phyloP scores from a whole-genome alignment of 139 green algal genomes.

The Astrephomene gubernaculifera region DNA sequence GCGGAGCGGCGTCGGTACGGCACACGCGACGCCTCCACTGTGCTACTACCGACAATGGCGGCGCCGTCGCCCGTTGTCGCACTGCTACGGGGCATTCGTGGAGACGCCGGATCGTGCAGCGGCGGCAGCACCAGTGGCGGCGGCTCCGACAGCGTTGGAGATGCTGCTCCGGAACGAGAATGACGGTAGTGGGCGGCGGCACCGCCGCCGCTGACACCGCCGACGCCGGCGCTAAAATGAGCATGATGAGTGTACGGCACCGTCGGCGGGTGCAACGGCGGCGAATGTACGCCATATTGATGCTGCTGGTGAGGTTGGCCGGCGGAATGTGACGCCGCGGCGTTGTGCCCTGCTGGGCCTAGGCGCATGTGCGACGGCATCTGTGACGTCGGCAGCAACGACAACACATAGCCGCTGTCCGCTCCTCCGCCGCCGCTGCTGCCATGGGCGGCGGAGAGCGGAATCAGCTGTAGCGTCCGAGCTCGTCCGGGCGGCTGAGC shows the following conservation, averaged over 20 bases:
- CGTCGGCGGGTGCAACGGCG: no score
- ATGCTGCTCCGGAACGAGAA: not conserved
- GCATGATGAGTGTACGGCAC: no score
- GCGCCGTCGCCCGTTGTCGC: not conserved
- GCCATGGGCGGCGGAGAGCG: not conserved
- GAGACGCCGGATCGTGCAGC: not conserved
- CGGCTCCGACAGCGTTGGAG: not conserved
- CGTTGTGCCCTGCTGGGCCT: not conserved
- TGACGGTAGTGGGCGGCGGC: not conserved
- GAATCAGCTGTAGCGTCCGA: not conserved
- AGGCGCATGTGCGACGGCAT: not conserved
- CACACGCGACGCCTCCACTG: not conserved
- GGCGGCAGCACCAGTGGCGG: not conserved
- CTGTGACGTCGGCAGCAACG: not conserved
- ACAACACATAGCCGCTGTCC: no score
- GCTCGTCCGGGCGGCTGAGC: not conserved
- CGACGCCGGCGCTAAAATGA: not conserved
- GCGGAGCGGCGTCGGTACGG: not conserved
- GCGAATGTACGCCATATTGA: no score
- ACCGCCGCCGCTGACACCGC: not conserved
- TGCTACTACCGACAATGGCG: not conserved
- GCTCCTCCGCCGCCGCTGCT: not conserved
- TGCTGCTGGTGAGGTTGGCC: no score
- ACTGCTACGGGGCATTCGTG: not conserved
- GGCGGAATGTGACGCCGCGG: not conserved